phyloP scores from a whole-genome alignment of 2,329 filamentous ascomycete genomes.

The Orbilia brochopaga region DNA sequence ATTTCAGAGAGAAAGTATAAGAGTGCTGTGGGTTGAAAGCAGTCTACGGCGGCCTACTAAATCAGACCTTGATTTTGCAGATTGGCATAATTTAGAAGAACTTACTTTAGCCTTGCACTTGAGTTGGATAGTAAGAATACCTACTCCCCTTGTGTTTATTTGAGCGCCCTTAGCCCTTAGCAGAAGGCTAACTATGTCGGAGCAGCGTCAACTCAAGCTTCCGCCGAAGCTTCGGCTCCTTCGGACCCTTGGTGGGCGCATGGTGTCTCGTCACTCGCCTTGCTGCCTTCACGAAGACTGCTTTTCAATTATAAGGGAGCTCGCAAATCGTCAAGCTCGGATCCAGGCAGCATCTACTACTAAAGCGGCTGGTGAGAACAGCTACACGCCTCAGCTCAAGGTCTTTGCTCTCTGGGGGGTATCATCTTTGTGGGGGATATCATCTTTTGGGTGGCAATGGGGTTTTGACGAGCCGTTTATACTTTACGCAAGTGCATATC shows the following conservation, averaged over 20 bases:
- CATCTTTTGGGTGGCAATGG: too few relatives aligned
- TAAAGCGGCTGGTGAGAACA: conserved; percentile 1
- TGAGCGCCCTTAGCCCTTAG: not conserved
- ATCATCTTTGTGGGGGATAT: not conserved
- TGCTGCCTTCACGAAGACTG: not conserved
- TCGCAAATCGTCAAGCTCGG: conserved; percentile 22
- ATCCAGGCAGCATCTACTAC: conserved; percentile 2
- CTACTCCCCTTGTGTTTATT: conserved; percentile 2
- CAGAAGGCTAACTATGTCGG: not conserved
- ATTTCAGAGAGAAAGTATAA: conserved; percentile 7
- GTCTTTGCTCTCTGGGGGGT: conserved; percentile 1
- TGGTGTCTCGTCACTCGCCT: not conserved
- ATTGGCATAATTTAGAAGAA: conserved; percentile 17
- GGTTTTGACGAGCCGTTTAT: not conserved
- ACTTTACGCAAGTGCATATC: conserved; percentile 2
- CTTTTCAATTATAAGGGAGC: not conserved
- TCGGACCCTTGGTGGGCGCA: not conserved
- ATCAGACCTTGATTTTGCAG: conserved; percentile 1
- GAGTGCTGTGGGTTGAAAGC: conserved; percentile 8
- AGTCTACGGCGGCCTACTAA: not conserved
- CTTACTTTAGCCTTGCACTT: not conserved
- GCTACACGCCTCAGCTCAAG: conserved; percentile 8
- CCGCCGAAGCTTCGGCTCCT: conserved; percentile 12
- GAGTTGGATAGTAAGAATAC: conserved; percentile 4
- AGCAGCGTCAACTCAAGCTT: conserved; percentile 4